Evolutionary conservation across 805 yeast species (phyloP).

Genomic region (Vanderwaltozyma polyspora): DNA sequence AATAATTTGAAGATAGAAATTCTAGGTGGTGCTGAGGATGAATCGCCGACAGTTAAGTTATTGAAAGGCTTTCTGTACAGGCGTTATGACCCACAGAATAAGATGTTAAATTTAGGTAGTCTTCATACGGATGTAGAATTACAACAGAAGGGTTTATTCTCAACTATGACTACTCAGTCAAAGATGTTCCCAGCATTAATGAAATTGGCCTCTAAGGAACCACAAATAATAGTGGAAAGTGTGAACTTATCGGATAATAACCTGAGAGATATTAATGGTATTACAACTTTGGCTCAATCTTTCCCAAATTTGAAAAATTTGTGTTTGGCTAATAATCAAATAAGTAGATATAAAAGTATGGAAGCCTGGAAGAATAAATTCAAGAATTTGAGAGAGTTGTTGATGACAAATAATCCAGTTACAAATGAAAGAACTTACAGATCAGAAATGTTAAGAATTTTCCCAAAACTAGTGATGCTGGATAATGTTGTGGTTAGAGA

Average conservation of each 20-base stretch:
- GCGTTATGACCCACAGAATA: slow-evolving; percentile 54
- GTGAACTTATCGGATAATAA: slow-evolving; percentile 60
- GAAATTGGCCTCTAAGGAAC: slow-evolving; percentile 58
- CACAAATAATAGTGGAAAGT: slow-evolving; percentile 42
- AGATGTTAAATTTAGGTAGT: slow-evolving; percentile 57
- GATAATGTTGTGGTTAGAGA: slow-evolving; percentile 74
- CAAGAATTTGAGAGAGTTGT: slow-evolving; percentile 58
- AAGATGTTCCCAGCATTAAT: slow-evolving; percentile 86
- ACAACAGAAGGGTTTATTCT: slow-evolving; percentile 51
- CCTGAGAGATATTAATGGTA: slow-evolving; percentile 46
- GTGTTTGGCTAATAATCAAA: slow-evolving; percentile 66
- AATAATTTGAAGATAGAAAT: slow-evolving; percentile 45
- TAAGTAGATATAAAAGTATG: slow-evolving; percentile 45
- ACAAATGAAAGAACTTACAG: slow-evolving; percentile 37
- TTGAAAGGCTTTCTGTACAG: slow-evolving; percentile 48
- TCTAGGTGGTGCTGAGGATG: slow-evolving; percentile 7
- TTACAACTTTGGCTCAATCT: slow-evolving; percentile 56
- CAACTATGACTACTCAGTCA: slow-evolving; percentile 47
- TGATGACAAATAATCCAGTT: slow-evolving; percentile 72
- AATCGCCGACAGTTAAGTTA: slow-evolving; percentile 42
- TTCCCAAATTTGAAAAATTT: slow-evolving; percentile 71
- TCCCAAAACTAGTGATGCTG: slow-evolving; percentile 70
- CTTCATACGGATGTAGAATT: slow-evolving; percentile 57
- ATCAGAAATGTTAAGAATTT: slow-evolving; percentile 51
- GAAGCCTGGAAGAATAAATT: slow-evolving; percentile 75